phyloP scores from a whole-genome alignment of 305 asterid species.

The Rubia peregrina region DNA sequence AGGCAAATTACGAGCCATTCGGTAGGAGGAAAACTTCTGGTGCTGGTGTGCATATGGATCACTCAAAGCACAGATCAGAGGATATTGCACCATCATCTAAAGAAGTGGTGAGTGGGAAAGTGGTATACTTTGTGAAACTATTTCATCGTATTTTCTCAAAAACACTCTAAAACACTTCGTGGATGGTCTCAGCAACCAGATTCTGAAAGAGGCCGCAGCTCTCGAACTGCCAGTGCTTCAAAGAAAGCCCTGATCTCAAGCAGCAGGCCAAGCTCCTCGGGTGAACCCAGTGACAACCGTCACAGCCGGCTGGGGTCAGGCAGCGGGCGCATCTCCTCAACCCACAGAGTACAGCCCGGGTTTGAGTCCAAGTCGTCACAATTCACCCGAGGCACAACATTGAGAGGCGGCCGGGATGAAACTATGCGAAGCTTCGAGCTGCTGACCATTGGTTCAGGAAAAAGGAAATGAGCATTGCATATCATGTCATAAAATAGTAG shows the following conservation, averaged over 20 bases:
- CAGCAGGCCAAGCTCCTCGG: slow-evolving; percentile 79
- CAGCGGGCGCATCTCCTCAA: slow-evolving; percentile 55
- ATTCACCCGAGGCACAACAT: slow-evolving; percentile 46
- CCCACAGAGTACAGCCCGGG: slow-evolving; percentile 76
- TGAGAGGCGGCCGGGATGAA: slow-evolving; percentile 65
- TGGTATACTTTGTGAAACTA: background rate
- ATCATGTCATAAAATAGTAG: background rate
- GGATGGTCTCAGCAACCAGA: slow-evolving; percentile 44
- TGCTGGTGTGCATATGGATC: slow-evolving; percentile 55
- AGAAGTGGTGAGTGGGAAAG: slow-evolving; percentile 45
- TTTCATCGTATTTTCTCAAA: background rate
- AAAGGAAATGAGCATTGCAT: slow-evolving; percentile 17
- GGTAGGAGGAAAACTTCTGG: slow-evolving; percentile 53
- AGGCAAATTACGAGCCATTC: slow-evolving; percentile 59
- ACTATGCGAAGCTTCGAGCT: slow-evolving; percentile 78
- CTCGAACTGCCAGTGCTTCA: slow-evolving; percentile 66
- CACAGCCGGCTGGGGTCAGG: slow-evolving; percentile 52
- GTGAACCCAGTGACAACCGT: slow-evolving; percentile 64
- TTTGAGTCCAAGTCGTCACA: slow-evolving; percentile 69
- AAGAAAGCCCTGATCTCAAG: slow-evolving; percentile 56
- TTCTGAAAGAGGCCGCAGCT: slow-evolving; percentile 54
- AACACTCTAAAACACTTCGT: too few species aligned
- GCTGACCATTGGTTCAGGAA: slow-evolving; percentile 48
- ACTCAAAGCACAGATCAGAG: slow-evolving; percentile 49
- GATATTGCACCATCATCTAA: slow-evolving; percentile 64